Evolutionary conservation across 2,329 filamentous ascomycete species (phyloP), one percentile per base, ranked within the genome.

Genomic region (Aspergillus flavus): DNA sequence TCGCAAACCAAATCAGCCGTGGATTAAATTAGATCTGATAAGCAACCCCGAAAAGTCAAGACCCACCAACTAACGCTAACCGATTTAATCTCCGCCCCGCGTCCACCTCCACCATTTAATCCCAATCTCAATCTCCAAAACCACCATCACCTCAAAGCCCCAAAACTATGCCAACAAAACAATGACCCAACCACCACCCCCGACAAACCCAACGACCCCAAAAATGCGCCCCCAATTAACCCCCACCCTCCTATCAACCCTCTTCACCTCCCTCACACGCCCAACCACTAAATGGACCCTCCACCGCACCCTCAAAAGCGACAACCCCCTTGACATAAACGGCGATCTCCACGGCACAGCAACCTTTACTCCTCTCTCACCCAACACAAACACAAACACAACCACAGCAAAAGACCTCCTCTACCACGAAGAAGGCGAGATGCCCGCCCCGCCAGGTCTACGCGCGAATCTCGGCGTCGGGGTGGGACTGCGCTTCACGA

Each of bases 381-480:
- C 19, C 6, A 36, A 1, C 1, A 2, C 2, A 16, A 36, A 36
- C 16, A 41, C 39, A 41, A 41, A 41, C 6, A 19, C 36, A 41
- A 41, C 6, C 16, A n/a, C 50, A 64, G 30, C 70, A 55, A 65
- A 66, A 53, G 73, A 78, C 60, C 72, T 80, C 61, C 69, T 81
- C 14, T 82, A 82, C 64, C 75, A 70, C 64, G 80, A 82, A 69
- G 74, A 79, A 66, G 80, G 80, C 59, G 74, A 78, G 54, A 76
- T 81, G 65, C 73, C 75, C 16, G 64, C 61, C n/a, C 64, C 67
- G 6, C 54, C 48, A 3, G 54, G 54, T 6, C 30, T 58, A 14
- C 52, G 26, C 7, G 19, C 48, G 9, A 26, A 52, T 1, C 21
- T 28, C 11, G 41, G 54, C 5, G 61, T 70, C n/a, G 65, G 68